These are phyloP conservation scores for Calocybe gangraenosa DNA, from an alignment of 768 basidiomycete genomes.

Conservation along the genomic window DNA sequence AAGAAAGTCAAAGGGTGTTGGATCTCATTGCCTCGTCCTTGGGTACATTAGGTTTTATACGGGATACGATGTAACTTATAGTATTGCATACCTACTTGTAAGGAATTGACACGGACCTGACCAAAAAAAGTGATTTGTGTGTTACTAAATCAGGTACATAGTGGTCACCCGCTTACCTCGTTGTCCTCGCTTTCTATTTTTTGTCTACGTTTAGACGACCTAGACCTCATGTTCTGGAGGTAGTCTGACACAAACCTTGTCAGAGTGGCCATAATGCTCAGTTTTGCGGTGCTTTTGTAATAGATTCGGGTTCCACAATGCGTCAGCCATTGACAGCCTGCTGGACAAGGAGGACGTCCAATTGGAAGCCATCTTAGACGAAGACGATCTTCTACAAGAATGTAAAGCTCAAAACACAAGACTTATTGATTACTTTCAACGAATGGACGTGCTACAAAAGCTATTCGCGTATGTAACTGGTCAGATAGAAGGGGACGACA, in stretches of 20 bases:
- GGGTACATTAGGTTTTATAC: constrained; percentile 73
- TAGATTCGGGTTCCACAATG: constrained; percentile 91
- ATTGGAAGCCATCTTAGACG: constrained; percentile 88
- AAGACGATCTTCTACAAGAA: constrained; percentile 91
- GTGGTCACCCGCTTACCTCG: constrained; percentile 9
- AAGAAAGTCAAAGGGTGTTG: constrained; percentile 74
- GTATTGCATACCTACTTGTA: neutral
- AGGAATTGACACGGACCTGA: neutral
- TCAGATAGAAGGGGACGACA: constrained; percentile 77
- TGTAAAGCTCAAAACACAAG: constrained; percentile 92
- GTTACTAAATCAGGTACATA: constrained; percentile 4
- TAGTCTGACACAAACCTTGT: constrained; percentile 32
- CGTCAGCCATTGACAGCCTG: constrained; percentile 83
- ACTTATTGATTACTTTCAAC: constrained; percentile 83
- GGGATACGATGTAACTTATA: constrained; percentile 51
- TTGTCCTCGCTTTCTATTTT: constrained; percentile 11
- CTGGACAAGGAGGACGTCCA: constrained; percentile 87
- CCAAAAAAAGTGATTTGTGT: constrained; percentile 14
- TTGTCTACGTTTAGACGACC: constrained; percentile 9
- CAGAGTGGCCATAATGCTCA: constrained; percentile 25
- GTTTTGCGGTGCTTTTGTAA: constrained; percentile 27
- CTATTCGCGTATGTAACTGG: constrained; percentile 84
- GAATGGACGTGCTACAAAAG: constrained; percentile 75
- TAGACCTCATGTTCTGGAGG: constrained; percentile 49
- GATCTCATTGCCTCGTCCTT: constrained; percentile 71